Evolutionary conservation across 192 early-diverging fungal genomes (phyloP), one percentile per base, ranked within the genome.

Genomic region (Chytriomyces hyalinus): DNA sequence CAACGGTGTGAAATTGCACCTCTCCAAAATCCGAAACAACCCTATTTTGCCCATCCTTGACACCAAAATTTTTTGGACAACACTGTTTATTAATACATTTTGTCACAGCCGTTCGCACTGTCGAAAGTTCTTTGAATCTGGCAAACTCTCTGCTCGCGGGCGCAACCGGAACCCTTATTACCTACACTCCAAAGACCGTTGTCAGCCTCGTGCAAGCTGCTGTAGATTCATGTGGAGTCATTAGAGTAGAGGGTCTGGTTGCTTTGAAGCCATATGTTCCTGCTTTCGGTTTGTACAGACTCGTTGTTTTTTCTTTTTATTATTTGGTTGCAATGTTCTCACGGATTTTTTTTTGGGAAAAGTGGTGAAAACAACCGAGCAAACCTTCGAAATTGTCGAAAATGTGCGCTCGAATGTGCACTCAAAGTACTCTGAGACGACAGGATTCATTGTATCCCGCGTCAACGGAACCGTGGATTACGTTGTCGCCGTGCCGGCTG

Each of bases 311-410:
- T 24, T 0, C 3, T 47, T 46, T 9, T 3, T 4, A 3, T 28
- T n/a, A 5, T 26, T 26, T 26, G 15, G 46, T 13, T 13, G 4
- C n/a, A 68, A 1, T 11, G 66, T 47, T 50, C 69, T 36, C 24
- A 48, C 5, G 0, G 3, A 13, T 65, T 17, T 65, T n/a, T 13
- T 17, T 36, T 2, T 6, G 63, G 4, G 9, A 57, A 51, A 17
- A 74, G 72, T 74, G 36, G 20, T 63, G 10, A 44, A 9, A 2
- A 36, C 44, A 36, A 20, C 60, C 50, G 49, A 9, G 44, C 72
- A 63, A 61, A 46, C 72, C 6, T 74, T 28, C 20, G 72, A 74
- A 74, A 74, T 74, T 46, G 46, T 74, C 22, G 72, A 61, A 13
- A 28, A 61, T 46, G 43, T 63, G 1, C 7, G 10, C n/a, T 61